Evolutionary conservation across 768 basidiomycete genomes (phyloP), one percentile per base, ranked within the genome.

Genomic region (Mycena polygramma): DNA sequence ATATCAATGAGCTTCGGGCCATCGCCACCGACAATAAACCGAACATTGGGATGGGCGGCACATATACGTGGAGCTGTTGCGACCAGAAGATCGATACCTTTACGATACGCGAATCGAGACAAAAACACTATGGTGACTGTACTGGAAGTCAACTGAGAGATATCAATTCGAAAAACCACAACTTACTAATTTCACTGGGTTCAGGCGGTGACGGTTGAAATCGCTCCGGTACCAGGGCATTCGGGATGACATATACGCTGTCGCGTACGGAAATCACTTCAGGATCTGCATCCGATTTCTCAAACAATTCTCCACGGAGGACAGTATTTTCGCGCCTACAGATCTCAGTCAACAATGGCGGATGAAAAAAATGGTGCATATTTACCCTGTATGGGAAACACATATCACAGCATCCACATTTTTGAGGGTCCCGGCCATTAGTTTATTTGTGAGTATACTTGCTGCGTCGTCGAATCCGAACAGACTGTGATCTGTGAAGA

Each of bases 391-490:
- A 81, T 99, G 94, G 10, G 96, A 97, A 57, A 99, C 98, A 74
- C 96, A 98, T 30, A 99, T 96, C 1, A 94, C 95, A 0, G 92
- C 95, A 74, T 99, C 97, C 0, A 97, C 94, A 77, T 97, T 96
- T 69, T 91, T 89, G 76, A 99, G 83, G 2, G 94, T 92, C 6
- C 89, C 96, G 14, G 90, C 93, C 48, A 99, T 84, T 41, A 99
- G 87, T 79, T 99, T 99, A 83, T 99, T 99, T 7, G 98, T 98
- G 72, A 98, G 84, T 48, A 99, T 97, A 74, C 97, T 96, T 1
- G 96, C 97, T 19, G 98, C 97, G 77, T 98, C 97, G 39, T 95
- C 97, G 76, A 99, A 96, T 2, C 96, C 97, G 74, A 99, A 99
- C 35, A 99, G 81, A 75, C 94, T 96, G 75, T 99, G 97, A 79